Evolutionary conservation across 2,329 filamentous ascomycete species (phyloP).

Genomic region (Trichophyton schoenleinii): DNA sequence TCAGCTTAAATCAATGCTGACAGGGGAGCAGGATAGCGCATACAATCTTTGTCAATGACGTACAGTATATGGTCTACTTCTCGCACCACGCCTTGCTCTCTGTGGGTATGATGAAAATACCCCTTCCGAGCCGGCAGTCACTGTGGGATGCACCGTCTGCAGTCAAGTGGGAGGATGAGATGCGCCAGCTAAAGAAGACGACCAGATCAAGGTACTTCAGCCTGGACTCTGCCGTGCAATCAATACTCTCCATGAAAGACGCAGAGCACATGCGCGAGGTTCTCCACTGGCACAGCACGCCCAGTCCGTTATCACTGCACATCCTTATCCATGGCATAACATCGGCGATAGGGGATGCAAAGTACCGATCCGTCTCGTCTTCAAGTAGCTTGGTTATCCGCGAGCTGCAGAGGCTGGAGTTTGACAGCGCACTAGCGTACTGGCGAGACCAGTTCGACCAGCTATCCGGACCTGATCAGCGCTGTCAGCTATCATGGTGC

Average conservation of each 20-base stretch:
- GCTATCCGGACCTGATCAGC: slow-evolving; percentile 10
- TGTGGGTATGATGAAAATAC: slow-evolving; percentile 16
- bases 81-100: slow-evolving; percentile 15
- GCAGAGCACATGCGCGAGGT: slow-evolving; percentile 13
- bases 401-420: slow-evolving; percentile 12
- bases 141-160: slow-evolving; percentile 16
- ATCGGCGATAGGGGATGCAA: slow-evolving; percentile 15
- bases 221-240: slow-evolving; percentile 14
- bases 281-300: slow-evolving; percentile 10
- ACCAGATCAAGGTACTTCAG: slow-evolving; percentile 13
- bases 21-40: slow-evolving; percentile 13
- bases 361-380: slow-evolving; percentile 14
- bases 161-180: slow-evolving; percentile 13
- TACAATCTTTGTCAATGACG: slow-evolving; percentile 16
- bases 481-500: slow-evolving; percentile 12
- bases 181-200: slow-evolving; percentile 12
- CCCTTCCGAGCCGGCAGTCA: slow-evolving; percentile 14
- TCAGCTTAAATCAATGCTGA: neutral
- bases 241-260: slow-evolving; percentile 14
- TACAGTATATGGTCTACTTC: slow-evolving; percentile 16
- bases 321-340: slow-evolving; percentile 16
- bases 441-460: slow-evolving; percentile 14
- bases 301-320: slow-evolving; percentile 14
- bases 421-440: slow-evolving; percentile 13
- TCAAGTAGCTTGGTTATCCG: slow-evolving; percentile 8